phyloP scores from a whole-genome alignment of 2,329 filamentous ascomycete species.

The Purpureocillium lavendulum region DNA sequence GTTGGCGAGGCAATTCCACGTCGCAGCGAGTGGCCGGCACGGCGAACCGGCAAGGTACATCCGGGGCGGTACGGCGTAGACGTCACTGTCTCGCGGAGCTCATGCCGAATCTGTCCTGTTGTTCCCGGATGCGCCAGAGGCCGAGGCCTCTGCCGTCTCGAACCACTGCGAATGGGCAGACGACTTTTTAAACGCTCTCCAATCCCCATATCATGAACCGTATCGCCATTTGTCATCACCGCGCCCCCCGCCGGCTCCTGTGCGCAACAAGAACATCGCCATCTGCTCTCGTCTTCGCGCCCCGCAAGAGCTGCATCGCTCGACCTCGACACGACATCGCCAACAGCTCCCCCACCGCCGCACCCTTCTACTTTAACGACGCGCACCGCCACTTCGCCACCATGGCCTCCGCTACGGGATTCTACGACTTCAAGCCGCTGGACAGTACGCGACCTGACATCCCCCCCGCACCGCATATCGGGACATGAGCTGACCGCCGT shows the following conservation, averaged over 20 bases:
- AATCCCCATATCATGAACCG: constrained; percentile 3
- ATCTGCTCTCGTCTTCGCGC: neutral
- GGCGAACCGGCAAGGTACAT: too few relatives aligned
- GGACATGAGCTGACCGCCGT: constrained; percentile 8
- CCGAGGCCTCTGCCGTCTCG: too few relatives aligned
- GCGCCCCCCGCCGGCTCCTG: constrained; percentile 1
- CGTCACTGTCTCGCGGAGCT: neutral
- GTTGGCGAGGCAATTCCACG: too few relatives aligned
- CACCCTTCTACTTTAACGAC: too few relatives aligned
- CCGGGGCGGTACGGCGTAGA: too few relatives aligned
- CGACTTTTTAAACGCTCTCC: too few relatives aligned
- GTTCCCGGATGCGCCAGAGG: too few relatives aligned
- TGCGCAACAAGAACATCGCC: neutral
- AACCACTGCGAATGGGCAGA: neutral
- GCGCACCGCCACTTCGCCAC: constrained; percentile 9
- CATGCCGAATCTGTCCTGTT: too few relatives aligned
- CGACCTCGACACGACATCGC: neutral
- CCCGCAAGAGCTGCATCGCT: neutral
- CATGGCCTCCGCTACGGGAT: constrained; percentile 37
- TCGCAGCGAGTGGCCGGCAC: too few relatives aligned
- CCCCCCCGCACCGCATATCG: neutral
- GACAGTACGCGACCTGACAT: constrained; percentile 47
- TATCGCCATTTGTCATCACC: constrained; percentile 6
- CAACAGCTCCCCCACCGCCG: neutral
- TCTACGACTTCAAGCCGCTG: constrained; percentile 79